Conservation (phyloP, 768 basidiomycete genomes). For the Sporobolomyces roseus region DNA sequence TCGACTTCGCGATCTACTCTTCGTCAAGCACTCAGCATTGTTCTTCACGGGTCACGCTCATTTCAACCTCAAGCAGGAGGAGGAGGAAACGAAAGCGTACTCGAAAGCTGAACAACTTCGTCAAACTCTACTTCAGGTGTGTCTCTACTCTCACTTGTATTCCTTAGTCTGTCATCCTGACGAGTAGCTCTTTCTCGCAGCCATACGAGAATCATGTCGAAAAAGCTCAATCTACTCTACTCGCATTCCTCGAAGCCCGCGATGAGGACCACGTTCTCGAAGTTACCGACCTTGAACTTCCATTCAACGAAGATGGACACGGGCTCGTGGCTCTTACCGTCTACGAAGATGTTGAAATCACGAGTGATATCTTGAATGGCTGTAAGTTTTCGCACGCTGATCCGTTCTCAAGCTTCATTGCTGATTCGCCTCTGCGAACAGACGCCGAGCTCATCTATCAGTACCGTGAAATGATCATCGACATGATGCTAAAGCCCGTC, state of each 20-base stretch:
- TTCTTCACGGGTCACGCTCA: constrained; percentile 40
- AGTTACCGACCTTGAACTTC: constrained; percentile 28
- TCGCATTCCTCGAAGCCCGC: constrained; percentile 1
- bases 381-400: constrained; percentile 1
- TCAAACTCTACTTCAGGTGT: constrained; percentile 25
- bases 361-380: constrained; percentile 35
- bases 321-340: constrained; percentile 17
- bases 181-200: neutral
- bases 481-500: constrained; percentile 31
- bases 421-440: neutral
- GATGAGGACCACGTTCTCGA: constrained; percentile 12
- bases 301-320: constrained; percentile 8
- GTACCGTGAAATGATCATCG: constrained; percentile 36
- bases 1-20: constrained; percentile 39
- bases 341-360: constrained; percentile 33
- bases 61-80: constrained; percentile 32
- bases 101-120: constrained; percentile 37
- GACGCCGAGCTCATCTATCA: constrained; percentile 38
- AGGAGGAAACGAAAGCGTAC: constrained; percentile 40
- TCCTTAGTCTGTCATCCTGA: neutral
- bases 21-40: constrained; percentile 37
- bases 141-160: neutral
- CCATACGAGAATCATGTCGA: constrained; percentile 27
- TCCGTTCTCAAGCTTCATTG: neutral
- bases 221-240: constrained; percentile 3